Base-by-base conservation (phyloP, 208 protist species). In the Trypanosoma melophagium region DNA sequence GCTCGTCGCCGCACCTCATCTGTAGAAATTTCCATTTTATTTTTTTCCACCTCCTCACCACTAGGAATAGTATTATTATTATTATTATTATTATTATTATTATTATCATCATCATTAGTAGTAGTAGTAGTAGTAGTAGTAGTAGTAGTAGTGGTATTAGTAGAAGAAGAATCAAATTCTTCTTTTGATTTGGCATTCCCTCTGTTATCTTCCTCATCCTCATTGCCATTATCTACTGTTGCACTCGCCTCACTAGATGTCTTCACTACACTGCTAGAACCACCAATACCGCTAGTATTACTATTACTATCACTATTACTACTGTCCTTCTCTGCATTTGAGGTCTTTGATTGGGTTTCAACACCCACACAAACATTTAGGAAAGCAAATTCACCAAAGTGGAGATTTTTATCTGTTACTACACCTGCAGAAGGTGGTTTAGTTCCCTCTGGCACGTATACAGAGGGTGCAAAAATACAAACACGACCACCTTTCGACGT, bases 321-420 rank as follows among this genome's bases (percentile, higher is more conserved):
- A 13, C 9, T 42, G 1, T 42, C 53, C 13, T n/a, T 24, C 25
- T 25, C 50, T 17, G 35, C 21, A 12, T 55, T 44, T 31, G 22
- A 4, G 8, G 38, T 19, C 0, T 40, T 44, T 35, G 28, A 35
- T 35, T 35, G 28, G 4, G 12, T 42, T 51, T 22, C 41, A 16
- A 5, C 38, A 9, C 8, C 40, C 4, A 19, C 59, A 2, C 63
- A 61, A 31, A 66, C 51, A 24, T 63, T 74, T 19, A 86, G 40
- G 50, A 90, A 92, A 44, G 84, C 81, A 69, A 90, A 94, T n/a
- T 61, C 41, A 19, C 89, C 89, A 35, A 61, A 70, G 72, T 83
- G 81, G 10, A 90, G 69, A 66, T 90, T 91, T 19, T 82, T 80
- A 14, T 94, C 89, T 19, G 86, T 92, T 28, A 92, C 76, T 13